These are phyloP conservation scores for Cornus controversa DNA, from an alignment of 148 eudicot species.

Conservation along the genomic window DNA sequence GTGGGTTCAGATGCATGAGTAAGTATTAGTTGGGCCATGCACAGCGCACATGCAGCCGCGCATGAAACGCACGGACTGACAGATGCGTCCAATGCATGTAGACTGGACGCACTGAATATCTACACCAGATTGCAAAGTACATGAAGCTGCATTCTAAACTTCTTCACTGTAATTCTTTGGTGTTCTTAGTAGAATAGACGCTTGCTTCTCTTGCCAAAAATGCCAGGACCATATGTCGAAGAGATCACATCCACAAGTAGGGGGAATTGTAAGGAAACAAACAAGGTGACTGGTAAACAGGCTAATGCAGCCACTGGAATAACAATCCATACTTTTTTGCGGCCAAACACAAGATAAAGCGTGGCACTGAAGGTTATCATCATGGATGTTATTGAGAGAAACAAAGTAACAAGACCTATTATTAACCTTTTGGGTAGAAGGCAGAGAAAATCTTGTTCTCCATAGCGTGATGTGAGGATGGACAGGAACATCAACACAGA, in stretches of 20 bases:
- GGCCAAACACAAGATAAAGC: not conserved
- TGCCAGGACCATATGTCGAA: not conserved
- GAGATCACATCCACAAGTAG: not conserved
- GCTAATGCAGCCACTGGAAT: not conserved
- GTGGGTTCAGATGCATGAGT: too few species aligned
- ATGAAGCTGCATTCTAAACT: not conserved
- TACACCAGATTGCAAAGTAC: too few species aligned
- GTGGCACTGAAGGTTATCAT: not conserved
- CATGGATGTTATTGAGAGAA: not conserved
- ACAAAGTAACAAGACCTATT: not conserved
- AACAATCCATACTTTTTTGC: not conserved
- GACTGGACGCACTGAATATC: too few species aligned
- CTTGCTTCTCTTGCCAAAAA: not conserved
- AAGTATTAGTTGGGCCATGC: too few species aligned
- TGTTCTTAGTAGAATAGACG: not conserved
- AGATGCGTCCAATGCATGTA: too few species aligned
- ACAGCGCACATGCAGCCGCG: too few species aligned
- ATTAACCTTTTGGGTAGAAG: not conserved
- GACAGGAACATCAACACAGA: not conserved
- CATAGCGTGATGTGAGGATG: not conserved
- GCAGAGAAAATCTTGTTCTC: not conserved
- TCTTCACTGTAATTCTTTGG: not conserved
- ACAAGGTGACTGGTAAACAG: not conserved
- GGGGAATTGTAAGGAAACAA: not conserved
- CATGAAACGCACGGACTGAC: too few species aligned